Conservation (phyloP, 257 asterid genomes). For the Nicotiana benthamiana region DNA sequence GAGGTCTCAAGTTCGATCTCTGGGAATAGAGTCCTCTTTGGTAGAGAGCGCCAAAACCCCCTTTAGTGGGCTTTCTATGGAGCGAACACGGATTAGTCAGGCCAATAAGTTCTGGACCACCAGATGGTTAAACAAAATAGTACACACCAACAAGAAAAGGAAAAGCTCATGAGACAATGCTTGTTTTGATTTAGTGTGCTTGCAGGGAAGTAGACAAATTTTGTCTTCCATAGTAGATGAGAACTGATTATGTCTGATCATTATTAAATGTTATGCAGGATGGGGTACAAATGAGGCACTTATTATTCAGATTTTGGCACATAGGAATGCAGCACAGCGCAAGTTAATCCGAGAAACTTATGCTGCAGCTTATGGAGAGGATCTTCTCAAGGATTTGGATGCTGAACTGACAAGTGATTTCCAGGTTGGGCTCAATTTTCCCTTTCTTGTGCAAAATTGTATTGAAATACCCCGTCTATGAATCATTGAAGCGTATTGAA, state of each 20-base stretch:
- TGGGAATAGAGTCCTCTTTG: too few species aligned
- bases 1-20: too few species aligned
- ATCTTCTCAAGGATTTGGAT: conserved; percentile 74
- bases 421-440: conserved; percentile 37
- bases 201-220: conserved; percentile 10
- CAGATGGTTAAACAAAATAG: too few species aligned
- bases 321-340: conserved; percentile 69
- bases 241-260: neutral
- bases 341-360: conserved; percentile 64
- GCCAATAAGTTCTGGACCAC: too few species aligned
- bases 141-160: too few species aligned
- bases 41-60: too few species aligned
- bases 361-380: conserved; percentile 62
- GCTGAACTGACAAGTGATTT: conserved; percentile 76
- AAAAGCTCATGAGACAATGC: neutral
- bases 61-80: too few species aligned
- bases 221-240: neutral
- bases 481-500: neutral
- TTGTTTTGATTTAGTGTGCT: neutral
- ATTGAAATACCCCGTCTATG: neutral
- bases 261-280: conserved; percentile 34
- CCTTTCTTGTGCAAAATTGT: neutral
- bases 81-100: too few species aligned
- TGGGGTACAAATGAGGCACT: conserved; percentile 72
- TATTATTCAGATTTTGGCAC: conserved; percentile 66